Evolutionary conservation across 768 basidiomycete species (phyloP), one percentile per base, ranked within the genome.

Genomic region (Xerocomellus chrysenteron): DNA sequence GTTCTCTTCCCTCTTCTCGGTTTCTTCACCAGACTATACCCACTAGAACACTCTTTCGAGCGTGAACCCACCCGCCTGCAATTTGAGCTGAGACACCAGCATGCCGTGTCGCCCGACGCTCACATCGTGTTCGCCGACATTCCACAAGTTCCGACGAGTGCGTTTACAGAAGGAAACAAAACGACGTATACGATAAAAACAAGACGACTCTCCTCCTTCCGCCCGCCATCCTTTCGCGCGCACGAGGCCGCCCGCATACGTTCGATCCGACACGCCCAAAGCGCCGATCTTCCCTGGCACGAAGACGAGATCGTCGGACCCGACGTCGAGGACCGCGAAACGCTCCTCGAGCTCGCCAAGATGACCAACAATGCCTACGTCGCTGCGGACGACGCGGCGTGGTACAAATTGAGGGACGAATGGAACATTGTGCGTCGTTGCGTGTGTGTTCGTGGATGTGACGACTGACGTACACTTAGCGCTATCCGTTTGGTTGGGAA

Each of bases 281-380:
- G 75, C 55, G 68, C 76, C 47, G 60, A 61, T 40, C 63, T 83
- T 32, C 70, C 72, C 8, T 98, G 95, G 94, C 82, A 87, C 10
- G 87, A 89, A 65, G 82, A 86, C 7, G 87, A 90, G 56, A 75
- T 92, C 1, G 52, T 75, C 3, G 89, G 77, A 0, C 96, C 96
- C 3, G 86, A 98, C 70, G 80, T 91, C 21, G 83, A 86, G 64
- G 83, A 82, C 49, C 78, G 92, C 42, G 83, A 87, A 58, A 89
- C 91, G 2, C 74, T 98, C 32, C 77, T 90, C 35, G 76, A 84
- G 56, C 80, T 99, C 46, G 96, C 94, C 11, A 97, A 93, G 82
- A 98, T 99, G 92, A 84, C 92, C 40, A 91, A 87, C 65, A 93
- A 98, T 67, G 93, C 96, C 47, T 98, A 98, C 75, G 73, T 88